Base-by-base conservation (phyloP, 441 rosid genomes). In the Gossypium davidsonii region DNA sequence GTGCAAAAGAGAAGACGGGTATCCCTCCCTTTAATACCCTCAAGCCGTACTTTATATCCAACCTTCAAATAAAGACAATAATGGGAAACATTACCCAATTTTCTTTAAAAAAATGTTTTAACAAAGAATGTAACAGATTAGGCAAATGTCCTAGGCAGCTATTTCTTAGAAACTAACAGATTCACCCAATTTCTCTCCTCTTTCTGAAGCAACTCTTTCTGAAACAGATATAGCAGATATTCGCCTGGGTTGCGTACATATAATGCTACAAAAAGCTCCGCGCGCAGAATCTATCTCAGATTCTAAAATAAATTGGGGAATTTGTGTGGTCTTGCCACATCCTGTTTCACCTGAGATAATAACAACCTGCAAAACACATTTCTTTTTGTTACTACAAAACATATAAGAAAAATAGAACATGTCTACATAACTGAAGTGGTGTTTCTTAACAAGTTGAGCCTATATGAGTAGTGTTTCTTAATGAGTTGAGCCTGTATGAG, bases 301-400 rank as follows among this genome's bases (percentile, higher is more conserved):
- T 81, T 93, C 98, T 78, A 93, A 83, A 65, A 93, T 85, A 78
- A 83, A 93, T 80, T 91, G 98, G 71, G 98, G 97, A 83, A 93
- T 83, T 71, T 93, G 97, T 17, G 97, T 93, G 74, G 98, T 93
- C 87, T 93, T 93, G 80, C 98, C 98, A 74, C 98, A 93, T 59
- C 98, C 98, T 82, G 98, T 93, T 89, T 91, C 94, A 61, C 97
- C 98, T 65, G 96, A 94, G 80, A 94, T 77, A 68, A 94, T 85
- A 74, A 90, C 86, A 75, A 91, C 92, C 98, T 91, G 89, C 63
- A 79, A 69, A 79, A 72, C 17, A 59, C 25, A 69, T 51, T 37
- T 37, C 42, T 37, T 6, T 53, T 21, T 56, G 20, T 14, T 56
- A 65, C 62, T 48, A 15, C 42, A 67, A 63, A 65, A 44, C 34